Evolutionary conservation across 2,329 filamentous ascomycete species (phyloP).

Genomic region (Lecanicillium sp.): DNA sequence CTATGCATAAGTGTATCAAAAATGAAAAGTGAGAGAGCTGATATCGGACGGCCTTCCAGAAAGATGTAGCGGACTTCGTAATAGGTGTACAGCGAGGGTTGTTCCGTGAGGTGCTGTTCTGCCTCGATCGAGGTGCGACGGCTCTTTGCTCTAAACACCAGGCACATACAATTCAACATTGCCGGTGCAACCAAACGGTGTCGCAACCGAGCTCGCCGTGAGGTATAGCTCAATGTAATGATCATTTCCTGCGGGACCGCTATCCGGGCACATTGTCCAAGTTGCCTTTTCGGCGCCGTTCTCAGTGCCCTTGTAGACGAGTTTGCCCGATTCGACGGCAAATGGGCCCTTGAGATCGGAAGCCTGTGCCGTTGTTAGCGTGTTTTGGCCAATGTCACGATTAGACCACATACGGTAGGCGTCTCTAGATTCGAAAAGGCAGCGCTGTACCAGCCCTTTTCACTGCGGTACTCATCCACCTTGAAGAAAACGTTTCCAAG

Average conservation of each 20-base stretch:
- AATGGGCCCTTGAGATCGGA: slow-evolving; percentile 10
- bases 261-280: slow-evolving; percentile 5
- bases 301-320: slow-evolving; percentile 8
- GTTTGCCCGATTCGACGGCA: slow-evolving; percentile 7
- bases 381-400: not conserved
- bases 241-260: not conserved
- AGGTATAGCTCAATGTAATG: slow-evolving; percentile 2
- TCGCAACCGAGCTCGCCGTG: slow-evolving; percentile 1
- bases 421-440: slow-evolving; percentile 8
- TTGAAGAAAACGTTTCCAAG: slow-evolving; percentile 11
- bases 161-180: too few species aligned
- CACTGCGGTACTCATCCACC: slow-evolving; percentile 6
- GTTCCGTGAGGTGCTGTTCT: too few species aligned
- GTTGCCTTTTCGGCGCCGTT: not conserved
- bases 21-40: too few species aligned
- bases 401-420: not conserved
- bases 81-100: too few species aligned
- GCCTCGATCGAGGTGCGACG: not conserved
- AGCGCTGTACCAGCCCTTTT: slow-evolving; percentile 11
- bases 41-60: too few species aligned
- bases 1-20: too few species aligned
- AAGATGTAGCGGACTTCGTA: too few species aligned
- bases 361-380: not conserved
- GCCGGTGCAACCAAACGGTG: too few species aligned
- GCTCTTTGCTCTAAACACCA: too few species aligned